phyloP scores from a whole-genome alignment of 129 eudicot genomes.

The Pittosporum tobira region DNA sequence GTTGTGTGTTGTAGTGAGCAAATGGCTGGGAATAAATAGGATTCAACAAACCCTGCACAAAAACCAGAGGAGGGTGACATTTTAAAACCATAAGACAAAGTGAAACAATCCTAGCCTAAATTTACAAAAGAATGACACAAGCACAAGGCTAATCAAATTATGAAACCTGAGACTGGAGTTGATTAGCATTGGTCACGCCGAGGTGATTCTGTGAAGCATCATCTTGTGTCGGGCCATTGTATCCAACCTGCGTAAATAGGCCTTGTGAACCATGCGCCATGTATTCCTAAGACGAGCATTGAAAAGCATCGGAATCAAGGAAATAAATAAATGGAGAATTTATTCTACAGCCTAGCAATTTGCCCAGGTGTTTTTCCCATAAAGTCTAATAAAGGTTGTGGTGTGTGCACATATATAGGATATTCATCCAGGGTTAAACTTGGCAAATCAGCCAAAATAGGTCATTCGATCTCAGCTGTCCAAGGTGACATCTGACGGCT shows the following conservation, averaged over 20 bases:
- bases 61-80: neutral
- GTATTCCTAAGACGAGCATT: constrained; percentile 46
- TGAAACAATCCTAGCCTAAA: too few relatives aligned
- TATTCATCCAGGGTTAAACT: too few relatives aligned
- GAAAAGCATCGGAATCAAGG: neutral
- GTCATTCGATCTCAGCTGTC: too few relatives aligned
- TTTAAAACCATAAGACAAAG: neutral
- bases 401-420: too few relatives aligned
- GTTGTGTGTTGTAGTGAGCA: constrained; percentile 62
- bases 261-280: constrained; percentile 94
- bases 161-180: constrained; percentile 73
- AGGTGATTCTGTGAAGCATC: constrained; percentile 71
- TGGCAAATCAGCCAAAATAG: too few relatives aligned
- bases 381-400: too few relatives aligned
- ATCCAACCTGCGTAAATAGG: constrained; percentile 75
- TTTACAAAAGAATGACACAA: neutral
- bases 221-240: constrained; percentile 69
- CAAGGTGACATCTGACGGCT: too few relatives aligned
- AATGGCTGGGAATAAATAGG: constrained; percentile 85
- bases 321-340: too few relatives aligned
- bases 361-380: too few relatives aligned
- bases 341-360: too few relatives aligned
- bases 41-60: constrained; percentile 63
- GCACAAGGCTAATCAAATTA: neutral
- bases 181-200: constrained; percentile 42